Base-by-base conservation (phyloP, 2,329 filamentous ascomycete genomes). In the Cladosporium sp. region DNA sequence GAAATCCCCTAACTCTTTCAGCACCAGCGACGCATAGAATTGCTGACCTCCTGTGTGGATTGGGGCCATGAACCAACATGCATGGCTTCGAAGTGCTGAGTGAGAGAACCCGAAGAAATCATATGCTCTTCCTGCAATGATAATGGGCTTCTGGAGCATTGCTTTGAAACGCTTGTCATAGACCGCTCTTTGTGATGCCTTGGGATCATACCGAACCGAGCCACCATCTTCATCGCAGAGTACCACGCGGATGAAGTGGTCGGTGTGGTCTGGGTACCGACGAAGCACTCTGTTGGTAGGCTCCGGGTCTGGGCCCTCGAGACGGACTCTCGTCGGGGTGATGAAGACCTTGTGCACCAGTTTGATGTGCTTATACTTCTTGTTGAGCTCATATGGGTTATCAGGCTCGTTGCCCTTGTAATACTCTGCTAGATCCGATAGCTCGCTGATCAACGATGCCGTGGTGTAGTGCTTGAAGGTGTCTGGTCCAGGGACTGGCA, bases 61-160 rank as follows among this genome's bases (percentile, higher is more conserved):
- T 1, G 78, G 75, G 1, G 80, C 74, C 75, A 81, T 80, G 68
- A 83, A 84, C 89, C 88, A 91, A 35, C 82, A 85, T 0, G 86
- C 85, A 58, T 90, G 88, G 0, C 84, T 79, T 12, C 89, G 80
- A 3, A 93, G 77, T 0, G 89, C 91, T 0, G 89, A 93, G 69
- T 92, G 87, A 0, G 88, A 91, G 70, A 91, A 93, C 0, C 89
- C 89, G 0, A 93, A 76, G 65, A 92, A 93, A 0, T 73, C 71
- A 65, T 84, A 91, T 0, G 71, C 67, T 12, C 84, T 77, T 0
- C 84, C 88, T 2, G 81, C 88, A 54, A 93, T 82, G 0, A 73
- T 66, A 25, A 95, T 82, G 0, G 85, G 85, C 0, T 77, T 66
- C 2, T 74, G 69, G 8, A 94, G 75, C 0, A 90, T 73, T 0